phyloP scores from a whole-genome alignment of 768 basidiomycete species.

The Pholiota molesta region DNA sequence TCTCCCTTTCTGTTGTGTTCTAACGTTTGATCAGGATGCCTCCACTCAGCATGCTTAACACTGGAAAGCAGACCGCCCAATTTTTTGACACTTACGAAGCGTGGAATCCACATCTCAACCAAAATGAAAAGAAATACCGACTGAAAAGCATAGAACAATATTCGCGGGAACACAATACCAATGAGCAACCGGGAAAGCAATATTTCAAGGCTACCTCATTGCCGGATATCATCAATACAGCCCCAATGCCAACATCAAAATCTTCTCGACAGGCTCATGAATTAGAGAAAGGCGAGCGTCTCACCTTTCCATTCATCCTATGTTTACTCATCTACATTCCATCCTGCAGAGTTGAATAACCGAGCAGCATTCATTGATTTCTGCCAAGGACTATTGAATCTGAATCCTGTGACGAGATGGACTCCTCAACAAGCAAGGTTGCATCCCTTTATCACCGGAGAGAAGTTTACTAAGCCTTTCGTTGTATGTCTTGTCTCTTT shows the following conservation, averaged over 20 bases:
- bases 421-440: conserved; percentile 93
- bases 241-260: conserved; percentile 89
- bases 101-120: conserved; percentile 65
- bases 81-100: conserved; percentile 83
- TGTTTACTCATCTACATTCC: background rate
- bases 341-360: conserved; percentile 80
- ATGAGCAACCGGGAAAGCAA: conserved; percentile 98
- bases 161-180: conserved; percentile 90
- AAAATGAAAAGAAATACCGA: conserved; percentile 81
- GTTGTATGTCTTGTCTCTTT: conserved; percentile 51
- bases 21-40: conserved; percentile 62
- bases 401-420: conserved; percentile 97
- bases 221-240: conserved; percentile 94
- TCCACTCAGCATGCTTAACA: conserved; percentile 91
- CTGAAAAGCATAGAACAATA: conserved; percentile 95
- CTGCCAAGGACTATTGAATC: conserved; percentile 88
- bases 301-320: background rate
- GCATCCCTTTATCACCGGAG: conserved; percentile 98
- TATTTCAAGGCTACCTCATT: conserved; percentile 95
- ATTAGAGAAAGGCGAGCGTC: conserved; percentile 79
- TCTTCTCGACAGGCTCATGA: conserved; percentile 76
- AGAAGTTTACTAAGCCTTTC: conserved; percentile 90
- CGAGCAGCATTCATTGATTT: conserved; percentile 97
- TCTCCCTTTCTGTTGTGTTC: conserved; percentile 5
- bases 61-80: conserved; percentile 91